Conservation (phyloP, 345 rosid genomes). For the Eucalyptus sideroxylon region DNA sequence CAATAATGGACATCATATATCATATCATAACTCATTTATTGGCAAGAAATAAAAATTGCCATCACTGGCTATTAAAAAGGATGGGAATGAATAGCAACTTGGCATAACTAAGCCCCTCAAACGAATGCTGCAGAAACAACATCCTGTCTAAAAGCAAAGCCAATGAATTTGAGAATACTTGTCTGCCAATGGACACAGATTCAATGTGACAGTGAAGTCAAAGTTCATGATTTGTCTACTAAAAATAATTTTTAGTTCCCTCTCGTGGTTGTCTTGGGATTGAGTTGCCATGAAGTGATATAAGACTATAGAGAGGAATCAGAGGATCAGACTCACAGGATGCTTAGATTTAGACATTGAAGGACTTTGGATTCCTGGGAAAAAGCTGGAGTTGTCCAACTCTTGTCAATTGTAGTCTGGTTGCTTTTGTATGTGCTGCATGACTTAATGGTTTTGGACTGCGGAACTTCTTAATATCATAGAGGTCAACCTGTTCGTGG, state of each 20-base stretch:
- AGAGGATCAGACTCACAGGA: not conserved
- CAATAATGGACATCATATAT: not conserved
- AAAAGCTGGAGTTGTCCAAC: not conserved
- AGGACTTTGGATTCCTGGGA: not conserved
- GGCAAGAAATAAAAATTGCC: not conserved
- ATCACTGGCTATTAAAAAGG: not conserved
- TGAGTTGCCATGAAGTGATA: not conserved
- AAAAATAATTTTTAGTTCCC: not conserved
- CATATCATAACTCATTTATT: not conserved
- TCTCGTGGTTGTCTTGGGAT: not conserved
- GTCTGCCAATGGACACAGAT: not conserved
- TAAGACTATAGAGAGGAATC: not conserved
- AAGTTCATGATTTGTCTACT: not conserved
- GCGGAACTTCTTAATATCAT: not conserved
- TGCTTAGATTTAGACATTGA: not conserved
- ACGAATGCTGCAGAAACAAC: not conserved
- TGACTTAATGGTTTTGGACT: not conserved
- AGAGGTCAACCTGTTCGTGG: not conserved
- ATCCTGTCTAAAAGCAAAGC: not conserved
- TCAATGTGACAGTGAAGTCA: not conserved
- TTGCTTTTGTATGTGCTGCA: not conserved
- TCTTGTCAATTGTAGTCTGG: not conserved
- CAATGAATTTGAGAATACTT: not conserved
- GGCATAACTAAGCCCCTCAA: not conserved
- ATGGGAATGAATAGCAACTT: not conserved